phyloP scores from a whole-genome alignment of 495 filamentous ascomycete species.

The Letharia columbiana region DNA sequence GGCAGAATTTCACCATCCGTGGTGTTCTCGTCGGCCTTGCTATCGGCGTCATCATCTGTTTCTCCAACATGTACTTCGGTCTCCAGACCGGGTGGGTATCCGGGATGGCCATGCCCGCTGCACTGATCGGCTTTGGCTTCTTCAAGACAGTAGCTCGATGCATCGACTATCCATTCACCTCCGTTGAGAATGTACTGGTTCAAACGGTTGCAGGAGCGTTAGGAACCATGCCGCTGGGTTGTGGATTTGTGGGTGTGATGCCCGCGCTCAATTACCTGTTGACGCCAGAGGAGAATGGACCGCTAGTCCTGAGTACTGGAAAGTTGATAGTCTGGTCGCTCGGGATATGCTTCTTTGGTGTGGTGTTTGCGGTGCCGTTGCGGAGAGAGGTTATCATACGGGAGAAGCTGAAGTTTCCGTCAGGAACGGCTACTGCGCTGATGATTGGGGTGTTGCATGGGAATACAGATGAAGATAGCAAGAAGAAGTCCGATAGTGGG shows the following conservation, averaged over 20 bases:
- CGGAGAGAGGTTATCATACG: conserved; percentile 82
- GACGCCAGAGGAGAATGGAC: conserved; percentile 58
- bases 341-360: conserved; percentile 89
- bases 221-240: conserved; percentile 94
- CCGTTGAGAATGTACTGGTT: conserved; percentile 94
- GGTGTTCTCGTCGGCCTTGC: conserved; percentile 70
- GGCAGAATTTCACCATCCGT: conserved; percentile 68
- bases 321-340: conserved; percentile 82
- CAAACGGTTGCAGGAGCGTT: conserved; percentile 93
- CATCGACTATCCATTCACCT: conserved; percentile 71
- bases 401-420: conserved; percentile 89
- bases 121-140: conserved; percentile 90
- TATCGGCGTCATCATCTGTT: conserved; percentile 84
- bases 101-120: conserved; percentile 86
- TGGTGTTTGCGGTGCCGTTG: conserved; percentile 87
- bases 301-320: conserved; percentile 59
- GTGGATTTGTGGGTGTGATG: conserved; percentile 89
- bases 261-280: conserved; percentile 86
- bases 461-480: conserved; percentile 30
- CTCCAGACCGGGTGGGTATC: conserved; percentile 91
- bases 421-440: conserved; percentile 87
- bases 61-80: conserved; percentile 96
- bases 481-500: conserved; percentile 24
- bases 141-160: conserved; percentile 72
- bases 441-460: conserved; percentile 87